Evolutionary conservation across 2,329 filamentous ascomycete genomes (phyloP).

Genomic region (Rutstroemia sydowiana): DNA sequence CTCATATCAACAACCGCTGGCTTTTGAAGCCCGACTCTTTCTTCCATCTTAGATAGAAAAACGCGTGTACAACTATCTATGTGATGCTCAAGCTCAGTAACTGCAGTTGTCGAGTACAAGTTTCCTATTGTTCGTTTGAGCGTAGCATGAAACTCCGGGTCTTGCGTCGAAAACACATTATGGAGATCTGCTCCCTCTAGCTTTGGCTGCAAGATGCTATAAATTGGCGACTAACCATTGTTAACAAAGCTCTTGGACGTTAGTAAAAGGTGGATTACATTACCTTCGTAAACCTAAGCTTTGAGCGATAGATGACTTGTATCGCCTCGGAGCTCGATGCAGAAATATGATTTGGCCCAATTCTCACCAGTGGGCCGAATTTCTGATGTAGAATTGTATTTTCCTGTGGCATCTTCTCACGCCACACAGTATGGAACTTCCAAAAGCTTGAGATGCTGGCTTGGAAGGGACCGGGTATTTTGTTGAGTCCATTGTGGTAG

Average conservation of each 20-base stretch:
- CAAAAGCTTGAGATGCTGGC: background rate
- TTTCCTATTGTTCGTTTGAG: background rate
- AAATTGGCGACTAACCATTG: background rate
- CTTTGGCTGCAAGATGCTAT: background rate
- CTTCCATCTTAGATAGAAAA: background rate
- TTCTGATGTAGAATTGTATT: background rate
- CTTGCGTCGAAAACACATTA: background rate
- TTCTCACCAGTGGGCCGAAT: conserved; percentile 9
- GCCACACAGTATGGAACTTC: background rate
- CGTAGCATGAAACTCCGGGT: background rate
- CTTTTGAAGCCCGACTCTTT: no score
- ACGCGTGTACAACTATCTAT: background rate
- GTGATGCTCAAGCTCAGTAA: background rate
- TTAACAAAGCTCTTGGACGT: background rate
- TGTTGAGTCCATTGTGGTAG: background rate
- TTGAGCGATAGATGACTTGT: conserved; percentile 1
- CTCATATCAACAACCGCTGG: background rate
- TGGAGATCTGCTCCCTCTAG: background rate
- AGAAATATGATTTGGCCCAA: conserved; percentile 5
- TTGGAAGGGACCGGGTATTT: background rate
- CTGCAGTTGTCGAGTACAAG: background rate
- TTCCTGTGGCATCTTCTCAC: background rate
- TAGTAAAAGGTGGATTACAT: background rate
- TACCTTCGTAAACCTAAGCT: conserved; percentile 5
- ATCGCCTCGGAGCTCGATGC: conserved; percentile 6